Evolutionary conservation across 768 basidiomycete genomes (phyloP), one percentile per base, ranked within the genome.

Genomic region (Trametopsis cervina): DNA sequence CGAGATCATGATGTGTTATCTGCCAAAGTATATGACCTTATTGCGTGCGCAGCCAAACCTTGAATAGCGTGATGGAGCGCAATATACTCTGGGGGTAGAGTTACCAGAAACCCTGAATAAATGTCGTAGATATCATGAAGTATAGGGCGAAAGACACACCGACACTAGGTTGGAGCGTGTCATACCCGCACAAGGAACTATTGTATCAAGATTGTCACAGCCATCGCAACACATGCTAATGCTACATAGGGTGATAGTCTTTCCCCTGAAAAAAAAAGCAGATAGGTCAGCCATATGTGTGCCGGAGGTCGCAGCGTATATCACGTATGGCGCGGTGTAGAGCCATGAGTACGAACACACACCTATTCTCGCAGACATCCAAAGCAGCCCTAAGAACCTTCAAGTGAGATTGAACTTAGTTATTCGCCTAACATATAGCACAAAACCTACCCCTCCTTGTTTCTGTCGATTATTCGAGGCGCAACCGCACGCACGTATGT

Each of bases 321-420:
- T n/a, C n/a, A n/a, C n/a, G n/a, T n/a, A n/a, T n/a, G n/a, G n/a
- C n/a, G n/a, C n/a, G n/a, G n/a, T n/a, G n/a, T n/a, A n/a, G n/a
- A n/a, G n/a, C n/a, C n/a, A n/a, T n/a, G n/a, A n/a, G n/a, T 23
- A 29, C 4, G 24, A 4, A 24, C 13, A 66, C 78, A 50, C 60
- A 91, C 93, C 96, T 73, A 99, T 92, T 43, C 96, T 77, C 10
- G 96, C 95, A 42, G 82, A 88, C 77, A 93, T 99, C 78, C 88
- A 98, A 66, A 97, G 86, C 9, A 97, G 64, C 4, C 95, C 95
- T 21, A 88, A 70, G 63, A 98, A 91, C 4, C 95, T 98, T 47
- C 15, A 13, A 17, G 43, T 18, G 17, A 18, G 15, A 15, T 40
- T 13, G 22, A 12, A 7, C 23, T 22, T 17, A 5, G 23, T 10